A percentile compares a stretch with the other conserved stretches of the same genome.
These are phyloP conservation scores for Kokia cookei DNA, from an alignment of 441 rosid species.

Conservation along the genomic window DNA sequence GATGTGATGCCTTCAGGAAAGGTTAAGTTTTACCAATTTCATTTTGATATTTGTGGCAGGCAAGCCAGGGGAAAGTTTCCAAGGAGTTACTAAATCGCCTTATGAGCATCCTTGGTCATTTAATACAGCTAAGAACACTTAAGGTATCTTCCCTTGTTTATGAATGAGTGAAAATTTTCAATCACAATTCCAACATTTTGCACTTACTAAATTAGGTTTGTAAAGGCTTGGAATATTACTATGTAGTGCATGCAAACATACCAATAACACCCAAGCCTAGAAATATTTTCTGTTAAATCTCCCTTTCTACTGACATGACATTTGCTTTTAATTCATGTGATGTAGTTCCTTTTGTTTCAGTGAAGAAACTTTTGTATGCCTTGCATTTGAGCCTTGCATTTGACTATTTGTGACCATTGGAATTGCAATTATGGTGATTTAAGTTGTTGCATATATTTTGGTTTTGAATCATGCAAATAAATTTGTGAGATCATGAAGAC, in stretches of 20 bases:
- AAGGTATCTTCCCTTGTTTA: conserved; percentile 45
- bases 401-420: not conserved
- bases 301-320: not conserved
- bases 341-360: not conserved
- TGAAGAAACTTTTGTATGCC: not conserved
- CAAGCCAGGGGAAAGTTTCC: conserved; percentile 85
- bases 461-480: not conserved
- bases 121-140: conserved; percentile 90
- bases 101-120: conserved; percentile 88
- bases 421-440: not conserved
- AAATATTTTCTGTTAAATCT: conserved; percentile 1
- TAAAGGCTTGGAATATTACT: not conserved
- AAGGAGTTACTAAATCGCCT: conserved; percentile 82
- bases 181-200: not conserved
- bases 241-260: not conserved
- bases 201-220: not conserved
- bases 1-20: conserved; percentile 9
- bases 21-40: not conserved
- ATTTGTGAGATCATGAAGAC: not conserved
- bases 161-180: not conserved
- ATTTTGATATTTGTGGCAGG: conserved; percentile 48
- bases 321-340: conserved; percentile 4
- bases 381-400: not conserved
- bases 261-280: not conserved
- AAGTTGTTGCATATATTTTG: not conserved